phyloP scores from a whole-genome alignment of 1,139 yeast species.

The Lodderomyces jiufengensis region DNA sequence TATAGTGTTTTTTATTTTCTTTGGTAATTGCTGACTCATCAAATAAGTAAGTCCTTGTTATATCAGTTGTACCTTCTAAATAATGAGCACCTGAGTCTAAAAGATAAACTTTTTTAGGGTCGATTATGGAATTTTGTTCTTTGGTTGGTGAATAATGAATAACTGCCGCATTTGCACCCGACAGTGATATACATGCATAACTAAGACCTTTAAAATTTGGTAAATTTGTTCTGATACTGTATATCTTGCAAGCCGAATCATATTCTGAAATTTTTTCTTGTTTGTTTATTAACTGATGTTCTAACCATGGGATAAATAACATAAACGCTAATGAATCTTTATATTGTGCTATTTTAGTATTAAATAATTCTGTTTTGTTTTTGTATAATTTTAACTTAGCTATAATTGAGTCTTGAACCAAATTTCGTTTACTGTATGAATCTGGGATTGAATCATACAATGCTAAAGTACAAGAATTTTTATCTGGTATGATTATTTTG shows the following conservation, averaged over 20 bases:
- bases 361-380: constrained; percentile 36
- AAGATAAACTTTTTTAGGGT: constrained; percentile 40
- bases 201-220: constrained; percentile 51
- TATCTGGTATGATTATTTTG: constrained; percentile 30
- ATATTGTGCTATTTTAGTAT: constrained; percentile 40
- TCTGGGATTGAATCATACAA: constrained; percentile 28
- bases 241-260: constrained; percentile 43
- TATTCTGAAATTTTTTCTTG: constrained; percentile 30
- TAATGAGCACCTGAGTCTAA: constrained; percentile 56
- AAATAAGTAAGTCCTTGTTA: constrained; percentile 51
- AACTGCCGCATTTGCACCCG: constrained; percentile 54
- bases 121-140: constrained; percentile 35
- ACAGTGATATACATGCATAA: constrained; percentile 51
- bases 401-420: constrained; percentile 31
- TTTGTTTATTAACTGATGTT: constrained; percentile 29
- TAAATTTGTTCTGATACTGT: constrained; percentile 35
- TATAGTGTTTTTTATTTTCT: constrained; percentile 38
- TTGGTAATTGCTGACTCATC: constrained; percentile 23
- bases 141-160: constrained; percentile 55
- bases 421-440: constrained; percentile 24
- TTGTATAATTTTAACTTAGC: constrained; percentile 36
- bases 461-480: constrained; percentile 32
- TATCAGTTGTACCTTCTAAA: constrained; percentile 59
- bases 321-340: constrained; percentile 44
- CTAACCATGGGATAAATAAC: constrained; percentile 41